Evolutionary conservation across 1,284 basidiomycete species (phyloP).

Genomic region (Rhodotorula mucilaginosa): DNA sequence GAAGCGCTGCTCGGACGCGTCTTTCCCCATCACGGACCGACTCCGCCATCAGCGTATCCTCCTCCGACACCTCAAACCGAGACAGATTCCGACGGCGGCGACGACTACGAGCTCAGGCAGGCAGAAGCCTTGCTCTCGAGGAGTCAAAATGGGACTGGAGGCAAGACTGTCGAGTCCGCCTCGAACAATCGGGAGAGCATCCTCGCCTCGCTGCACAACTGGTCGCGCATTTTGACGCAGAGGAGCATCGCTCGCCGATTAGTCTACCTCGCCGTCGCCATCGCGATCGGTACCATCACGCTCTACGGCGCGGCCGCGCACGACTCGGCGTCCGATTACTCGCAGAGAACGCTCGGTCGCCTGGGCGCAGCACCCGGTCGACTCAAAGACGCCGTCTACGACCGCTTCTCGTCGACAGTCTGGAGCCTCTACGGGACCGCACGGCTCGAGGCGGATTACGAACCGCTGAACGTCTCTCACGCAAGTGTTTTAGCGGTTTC

Average conservation of each 20-base stretch:
- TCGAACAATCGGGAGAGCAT: background rate
- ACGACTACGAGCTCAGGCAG: background rate
- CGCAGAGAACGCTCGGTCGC: background rate
- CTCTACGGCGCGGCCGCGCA: background rate
- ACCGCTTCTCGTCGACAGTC: background rate
- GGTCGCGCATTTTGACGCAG: background rate
- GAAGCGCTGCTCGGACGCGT: background rate
- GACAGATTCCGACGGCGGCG: background rate
- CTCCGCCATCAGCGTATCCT: background rate
- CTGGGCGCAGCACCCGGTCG: background rate
- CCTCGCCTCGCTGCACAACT: background rate
- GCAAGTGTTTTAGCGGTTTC: background rate
- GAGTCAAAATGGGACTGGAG: background rate
- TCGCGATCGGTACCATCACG: background rate
- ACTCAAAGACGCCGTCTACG: background rate
- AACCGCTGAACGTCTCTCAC: constrained; percentile 13
- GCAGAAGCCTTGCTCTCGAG: background rate
- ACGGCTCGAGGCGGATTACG: background rate
- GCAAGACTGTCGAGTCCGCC: background rate
- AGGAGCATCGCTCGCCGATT: background rate
- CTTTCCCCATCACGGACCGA: background rate
- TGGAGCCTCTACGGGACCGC: background rate
- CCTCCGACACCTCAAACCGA: background rate
- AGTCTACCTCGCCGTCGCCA: background rate
- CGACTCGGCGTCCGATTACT: background rate